Percentiles rank a stretch among this genome's conserved stretches.
Evolutionary conservation across 1,284 basidiomycete genomes (phyloP).

Genomic region (Blastosporella zonata): DNA sequence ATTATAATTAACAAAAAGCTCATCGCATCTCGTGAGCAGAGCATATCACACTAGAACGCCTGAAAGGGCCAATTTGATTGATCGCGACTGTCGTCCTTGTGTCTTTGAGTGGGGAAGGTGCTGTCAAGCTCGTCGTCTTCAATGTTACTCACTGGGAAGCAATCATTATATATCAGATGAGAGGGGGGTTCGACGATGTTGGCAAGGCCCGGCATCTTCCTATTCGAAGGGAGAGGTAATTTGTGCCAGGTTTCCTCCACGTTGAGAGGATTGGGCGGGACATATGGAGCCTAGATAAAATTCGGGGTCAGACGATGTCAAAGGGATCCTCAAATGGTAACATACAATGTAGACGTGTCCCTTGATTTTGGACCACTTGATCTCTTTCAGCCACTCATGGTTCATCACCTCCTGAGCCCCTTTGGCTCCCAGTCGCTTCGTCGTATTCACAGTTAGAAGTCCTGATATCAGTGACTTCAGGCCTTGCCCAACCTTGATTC

Average conservation of each 20-base stretch:
- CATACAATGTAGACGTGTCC: constrained; percentile 41
- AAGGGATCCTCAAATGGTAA: constrained; percentile 8
- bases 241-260: constrained; percentile 30
- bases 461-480: constrained; percentile 39
- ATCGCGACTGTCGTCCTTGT: background rate
- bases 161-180: constrained; percentile 27
- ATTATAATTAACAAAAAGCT: background rate
- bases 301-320: background rate
- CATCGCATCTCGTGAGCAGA: background rate
- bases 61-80: background rate
- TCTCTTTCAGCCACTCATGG: constrained; percentile 37
- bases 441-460: constrained; percentile 36
- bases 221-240: constrained; percentile 29
- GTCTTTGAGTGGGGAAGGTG: background rate
- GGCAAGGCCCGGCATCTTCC: constrained; percentile 29
- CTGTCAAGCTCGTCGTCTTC: background rate
- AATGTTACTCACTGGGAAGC: constrained; percentile 22
- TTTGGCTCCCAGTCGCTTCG: constrained; percentile 37
- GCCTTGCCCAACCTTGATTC: constrained; percentile 31
- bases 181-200: constrained; percentile 22
- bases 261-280: constrained; percentile 20
- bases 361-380: constrained; percentile 45
- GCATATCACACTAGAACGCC: background rate
- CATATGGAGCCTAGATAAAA: constrained; percentile 26
- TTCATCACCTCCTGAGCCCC: constrained; percentile 30